Percentiles rank a stretch among this genome's conserved stretches.
These are phyloP conservation scores for Fraxinus latifolia DNA, from an alignment of 305 asterid genomes.

Conservation along the genomic window DNA sequence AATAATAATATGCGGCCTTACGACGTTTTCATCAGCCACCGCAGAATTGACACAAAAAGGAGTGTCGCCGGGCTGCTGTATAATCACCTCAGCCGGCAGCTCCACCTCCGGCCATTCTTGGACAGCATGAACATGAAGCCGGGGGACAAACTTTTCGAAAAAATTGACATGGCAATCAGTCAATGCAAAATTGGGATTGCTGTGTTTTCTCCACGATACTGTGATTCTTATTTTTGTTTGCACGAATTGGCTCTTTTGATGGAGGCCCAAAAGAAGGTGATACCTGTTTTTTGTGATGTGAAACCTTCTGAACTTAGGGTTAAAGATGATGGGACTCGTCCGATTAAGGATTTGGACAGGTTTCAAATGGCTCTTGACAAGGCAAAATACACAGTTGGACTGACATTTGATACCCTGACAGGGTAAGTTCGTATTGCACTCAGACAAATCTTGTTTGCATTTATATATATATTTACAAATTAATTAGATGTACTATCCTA, in stretches of 20 bases:
- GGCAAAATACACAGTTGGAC: slow-evolving; percentile 70
- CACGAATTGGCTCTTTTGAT: slow-evolving; percentile 64
- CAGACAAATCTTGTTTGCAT: background rate
- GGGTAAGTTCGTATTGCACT: slow-evolving; percentile 37
- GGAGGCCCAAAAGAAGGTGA: slow-evolving; percentile 44
- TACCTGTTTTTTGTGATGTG: slow-evolving; percentile 62
- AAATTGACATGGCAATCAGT: slow-evolving; percentile 52
- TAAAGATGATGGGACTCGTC: slow-evolving; percentile 36
- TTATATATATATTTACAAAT: too few relatives aligned
- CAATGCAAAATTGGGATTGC: slow-evolving; percentile 67
- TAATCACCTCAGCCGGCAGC: slow-evolving; percentile 40
- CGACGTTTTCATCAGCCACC: slow-evolving; percentile 73
- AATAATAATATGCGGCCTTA: slow-evolving; percentile 22
- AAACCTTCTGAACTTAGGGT: slow-evolving; percentile 72
- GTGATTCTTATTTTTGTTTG: slow-evolving; percentile 67
- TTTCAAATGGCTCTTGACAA: slow-evolving; percentile 58
- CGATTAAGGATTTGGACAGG: slow-evolving; percentile 33
- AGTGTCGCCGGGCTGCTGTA: slow-evolving; percentile 62
- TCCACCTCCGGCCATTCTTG: slow-evolving; percentile 50
- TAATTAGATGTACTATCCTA: too few relatives aligned
- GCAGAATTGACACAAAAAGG: slow-evolving; percentile 65
- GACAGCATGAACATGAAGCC: slow-evolving; percentile 88
- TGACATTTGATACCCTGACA: slow-evolving; percentile 58
- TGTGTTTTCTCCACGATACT: slow-evolving; percentile 66
- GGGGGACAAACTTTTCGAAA: slow-evolving; percentile 62